Percentiles rank a stretch among this genome's conserved stretches.
phyloP scores from a whole-genome alignment of 1,284 basidiomycete species.

The Ceratobasidium sp. region DNA sequence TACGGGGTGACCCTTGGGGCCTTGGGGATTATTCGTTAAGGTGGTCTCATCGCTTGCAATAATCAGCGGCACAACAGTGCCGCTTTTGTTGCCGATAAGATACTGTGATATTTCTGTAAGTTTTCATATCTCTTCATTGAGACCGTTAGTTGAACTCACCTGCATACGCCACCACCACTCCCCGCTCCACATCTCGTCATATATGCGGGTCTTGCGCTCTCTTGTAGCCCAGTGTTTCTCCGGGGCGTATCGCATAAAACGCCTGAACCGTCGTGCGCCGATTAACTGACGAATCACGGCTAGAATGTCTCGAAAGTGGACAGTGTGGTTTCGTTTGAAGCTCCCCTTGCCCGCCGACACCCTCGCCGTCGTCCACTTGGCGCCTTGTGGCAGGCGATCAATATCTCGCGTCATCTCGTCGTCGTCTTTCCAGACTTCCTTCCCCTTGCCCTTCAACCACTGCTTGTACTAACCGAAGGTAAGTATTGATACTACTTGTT shows the following conservation, averaged over 20 bases:
- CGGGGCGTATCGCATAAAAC: constrained; percentile 18
- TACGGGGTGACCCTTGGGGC: not conserved
- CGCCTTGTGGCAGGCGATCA: not conserved
- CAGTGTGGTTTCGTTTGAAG: not conserved
- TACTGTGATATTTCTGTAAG: no score
- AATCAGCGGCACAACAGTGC: constrained; percentile 17
- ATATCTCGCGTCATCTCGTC: not conserved
- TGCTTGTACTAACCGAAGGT: constrained; percentile 1
- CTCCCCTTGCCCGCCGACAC: not conserved
- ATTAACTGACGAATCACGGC: constrained; percentile 8
- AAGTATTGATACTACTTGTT: no score
- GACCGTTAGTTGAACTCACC: not conserved
- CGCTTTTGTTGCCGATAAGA: not conserved
- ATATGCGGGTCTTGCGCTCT: not conserved
- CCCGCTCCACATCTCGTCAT: constrained; percentile 28
- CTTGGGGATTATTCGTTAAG: not conserved
- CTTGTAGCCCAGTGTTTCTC: constrained; percentile 17
- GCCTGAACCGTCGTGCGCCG: not conserved
- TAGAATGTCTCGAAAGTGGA: not conserved
- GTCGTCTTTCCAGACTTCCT: not conserved
- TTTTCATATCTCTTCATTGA: not conserved
- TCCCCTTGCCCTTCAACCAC: not conserved
- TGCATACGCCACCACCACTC: constrained; percentile 41
- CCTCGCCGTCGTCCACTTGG: not conserved
- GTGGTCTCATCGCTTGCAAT: not conserved